Evolutionary conservation across 2,329 filamentous ascomycete genomes (phyloP), one percentile per base, ranked within the genome.

Genomic region (Aspergillus sp.): DNA sequence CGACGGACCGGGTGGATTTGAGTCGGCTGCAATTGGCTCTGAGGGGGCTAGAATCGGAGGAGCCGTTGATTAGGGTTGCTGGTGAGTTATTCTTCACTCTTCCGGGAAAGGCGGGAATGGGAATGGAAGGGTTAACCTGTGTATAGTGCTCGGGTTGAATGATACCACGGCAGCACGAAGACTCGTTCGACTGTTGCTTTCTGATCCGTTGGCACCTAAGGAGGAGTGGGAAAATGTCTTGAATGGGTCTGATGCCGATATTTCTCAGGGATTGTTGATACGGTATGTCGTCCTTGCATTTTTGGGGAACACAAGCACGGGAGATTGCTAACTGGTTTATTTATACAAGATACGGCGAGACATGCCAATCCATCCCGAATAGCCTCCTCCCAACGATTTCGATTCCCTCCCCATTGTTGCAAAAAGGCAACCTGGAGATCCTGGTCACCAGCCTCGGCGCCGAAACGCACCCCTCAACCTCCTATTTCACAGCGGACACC

Each of bases 161-260:
- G 71, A 74, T 51, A 69, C 72, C 48, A 59, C 62, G 19, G 71
- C 73, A 41, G 77, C 79, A 38, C 72, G 75, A 52, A 74, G 70
- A 52, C 73, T 96, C 6, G 75, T 89, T 41, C 78, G 82, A 38
- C 71, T 90, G 33, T 67, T 88, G 8, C 70, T 89, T 1, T 82
- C 83, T 2, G 86, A 90, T 63, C 84, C 86, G 4, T 66, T 90
- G 53, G 74, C 74, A 34, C 67, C 76, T 4, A 75, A 79, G 52
- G 75, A 81, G 53, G 65, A 73, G 28, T 90, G 86, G 86, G 86
- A 90, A 65, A 70, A 71, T 57, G 71, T 80, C 48, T 63, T 89
- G 49, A 73, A 77, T 30, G 56, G 58, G 8, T 60, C 62, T 8
- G 73, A 77, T 50, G 73, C 78, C 52, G 62, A 60, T 48, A 64